Conservation (phyloP, 148 eudicot genomes). For the Vaccinium myrtillus region DNA sequence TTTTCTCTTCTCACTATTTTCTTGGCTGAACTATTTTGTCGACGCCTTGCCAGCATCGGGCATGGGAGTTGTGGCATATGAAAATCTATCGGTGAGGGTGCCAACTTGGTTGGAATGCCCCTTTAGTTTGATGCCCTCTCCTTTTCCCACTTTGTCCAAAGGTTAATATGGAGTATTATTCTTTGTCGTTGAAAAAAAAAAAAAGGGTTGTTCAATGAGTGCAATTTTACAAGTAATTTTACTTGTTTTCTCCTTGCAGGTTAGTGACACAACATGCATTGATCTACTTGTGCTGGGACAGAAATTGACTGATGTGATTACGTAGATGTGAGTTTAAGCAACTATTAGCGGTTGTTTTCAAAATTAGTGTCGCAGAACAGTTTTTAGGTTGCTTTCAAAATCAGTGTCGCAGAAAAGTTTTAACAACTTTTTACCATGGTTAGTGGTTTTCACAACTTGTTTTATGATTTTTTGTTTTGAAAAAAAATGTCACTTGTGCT, state of each 20-base stretch:
- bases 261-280: background rate
- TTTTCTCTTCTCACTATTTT: too few species aligned
- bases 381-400: background rate
- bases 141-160: too few species aligned
- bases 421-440: background rate
- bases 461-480: background rate
- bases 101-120: too few species aligned
- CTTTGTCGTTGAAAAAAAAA: too few species aligned
- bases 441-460: background rate
- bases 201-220: background rate
- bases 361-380: background rate
- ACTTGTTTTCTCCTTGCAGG: background rate
- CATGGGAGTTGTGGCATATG: too few species aligned
- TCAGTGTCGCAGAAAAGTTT: background rate
- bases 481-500: background rate
- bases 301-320: background rate
- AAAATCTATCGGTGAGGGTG: too few species aligned
- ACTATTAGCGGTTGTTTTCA: background rate
- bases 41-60: too few species aligned
- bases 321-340: background rate
- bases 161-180: too few species aligned
- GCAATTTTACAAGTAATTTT: background rate
- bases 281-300: background rate
- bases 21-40: too few species aligned
- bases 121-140: too few species aligned